Percentiles rank a stretch among this genome's conserved stretches.
These are phyloP conservation scores for Rubroboletus pulcherrimus DNA, from an alignment of 768 basidiomycete genomes.

Conservation along the genomic window DNA sequence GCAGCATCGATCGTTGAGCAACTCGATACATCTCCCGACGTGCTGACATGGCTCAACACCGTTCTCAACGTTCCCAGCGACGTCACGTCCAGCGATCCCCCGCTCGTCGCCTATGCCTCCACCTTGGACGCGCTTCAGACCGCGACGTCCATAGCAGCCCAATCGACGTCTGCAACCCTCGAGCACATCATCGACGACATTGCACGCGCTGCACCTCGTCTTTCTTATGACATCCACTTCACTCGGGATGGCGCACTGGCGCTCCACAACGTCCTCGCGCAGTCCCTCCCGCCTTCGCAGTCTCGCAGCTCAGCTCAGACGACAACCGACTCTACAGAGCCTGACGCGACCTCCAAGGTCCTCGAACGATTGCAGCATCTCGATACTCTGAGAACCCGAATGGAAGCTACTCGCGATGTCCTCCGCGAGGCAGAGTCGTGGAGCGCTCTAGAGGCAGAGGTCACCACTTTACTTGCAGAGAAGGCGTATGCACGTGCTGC, in stretches of 20 bases:
- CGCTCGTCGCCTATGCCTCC: conserved; percentile 54
- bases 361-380: conserved; percentile 77
- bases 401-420: conserved; percentile 89
- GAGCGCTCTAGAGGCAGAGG: conserved; percentile 92
- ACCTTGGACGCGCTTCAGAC: conserved; percentile 73
- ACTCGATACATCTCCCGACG: conserved; percentile 58
- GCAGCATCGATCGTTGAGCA: conserved; percentile 47
- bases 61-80: conserved; percentile 39
- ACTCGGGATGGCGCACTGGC: conserved; percentile 89
- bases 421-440: conserved; percentile 94
- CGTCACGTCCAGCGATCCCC: conserved; percentile 35
- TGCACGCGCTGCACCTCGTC: conserved; percentile 82
- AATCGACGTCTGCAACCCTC: conserved; percentile 83
- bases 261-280: conserved; percentile 62
- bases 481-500: conserved; percentile 85
- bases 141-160: conserved; percentile 78
- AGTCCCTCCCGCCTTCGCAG: conserved; percentile 39
- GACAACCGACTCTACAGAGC: neutral
- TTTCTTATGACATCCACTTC: conserved; percentile 95
- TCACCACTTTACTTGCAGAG: conserved; percentile 78
- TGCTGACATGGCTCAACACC: conserved; percentile 71
- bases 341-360: conserved; percentile 54
- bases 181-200: conserved; percentile 92
- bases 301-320: neutral
- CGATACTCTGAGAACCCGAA: conserved; percentile 77